These are phyloP conservation scores for Podaxis mareebaensis DNA, from an alignment of 768 basidiomycete species.

Conservation along the genomic window DNA sequence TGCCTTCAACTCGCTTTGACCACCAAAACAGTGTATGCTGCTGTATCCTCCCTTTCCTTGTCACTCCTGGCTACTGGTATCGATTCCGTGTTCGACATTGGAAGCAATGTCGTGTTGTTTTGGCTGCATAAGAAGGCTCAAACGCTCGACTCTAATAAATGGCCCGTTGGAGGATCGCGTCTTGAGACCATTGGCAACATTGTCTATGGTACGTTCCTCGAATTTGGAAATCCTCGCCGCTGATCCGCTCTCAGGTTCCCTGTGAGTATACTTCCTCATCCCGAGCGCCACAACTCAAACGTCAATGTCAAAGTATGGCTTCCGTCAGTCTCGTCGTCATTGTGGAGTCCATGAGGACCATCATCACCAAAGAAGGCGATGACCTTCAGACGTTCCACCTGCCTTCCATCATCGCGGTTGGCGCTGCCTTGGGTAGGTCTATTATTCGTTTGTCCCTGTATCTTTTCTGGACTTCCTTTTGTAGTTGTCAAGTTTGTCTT, in stretches of 20 bases:
- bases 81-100: conserved; percentile 84
- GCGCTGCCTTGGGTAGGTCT: conserved; percentile 69
- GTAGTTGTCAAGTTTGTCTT: conserved; percentile 81
- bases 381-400: conserved; percentile 71
- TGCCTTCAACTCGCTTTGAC: neutral
- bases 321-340: conserved; percentile 90
- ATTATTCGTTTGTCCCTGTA: neutral
- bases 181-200: conserved; percentile 91
- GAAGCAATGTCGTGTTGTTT: conserved; percentile 80
- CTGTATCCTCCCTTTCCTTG: conserved; percentile 78
- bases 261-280: conserved; percentile 22
- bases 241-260: conserved; percentile 24
- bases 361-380: conserved; percentile 56
- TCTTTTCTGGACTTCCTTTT: conserved; percentile 3
- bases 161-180: conserved; percentile 91
- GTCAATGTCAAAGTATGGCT: conserved; percentile 73
- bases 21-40: conserved; percentile 76
- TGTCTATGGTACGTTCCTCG: conserved; percentile 59
- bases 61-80: conserved; percentile 89
- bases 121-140: conserved; percentile 75
- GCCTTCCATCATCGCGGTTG: conserved; percentile 81
- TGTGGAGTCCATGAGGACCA: conserved; percentile 79
- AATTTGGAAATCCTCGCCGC: conserved; percentile 29
- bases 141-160: conserved; percentile 76
- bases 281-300: neutral